Evolutionary conservation across 352 stramenopile genomes (phyloP).

Genomic region (Pythium coloratum): DNA sequence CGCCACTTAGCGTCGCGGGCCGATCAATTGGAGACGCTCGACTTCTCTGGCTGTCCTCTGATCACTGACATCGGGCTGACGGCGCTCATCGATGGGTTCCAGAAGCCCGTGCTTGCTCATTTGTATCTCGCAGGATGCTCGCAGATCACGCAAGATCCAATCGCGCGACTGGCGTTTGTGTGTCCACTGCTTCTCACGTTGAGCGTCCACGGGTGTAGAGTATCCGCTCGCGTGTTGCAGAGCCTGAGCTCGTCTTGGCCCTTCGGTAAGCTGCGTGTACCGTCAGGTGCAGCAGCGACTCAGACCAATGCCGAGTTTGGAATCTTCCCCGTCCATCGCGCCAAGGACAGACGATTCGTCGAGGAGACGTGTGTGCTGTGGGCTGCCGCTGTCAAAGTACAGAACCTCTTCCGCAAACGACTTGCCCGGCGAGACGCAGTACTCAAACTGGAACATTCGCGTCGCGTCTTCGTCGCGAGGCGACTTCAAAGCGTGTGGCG

Average conservation of each 20-base stretch:
- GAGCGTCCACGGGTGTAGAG: constrained; percentile 62
- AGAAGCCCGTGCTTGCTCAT: constrained; percentile 47
- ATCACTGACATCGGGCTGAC: constrained; percentile 58
- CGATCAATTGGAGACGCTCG: constrained; percentile 63
- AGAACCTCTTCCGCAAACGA: constrained; percentile 65
- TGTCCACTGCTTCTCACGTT: constrained; percentile 73
- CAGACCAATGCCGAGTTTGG: constrained; percentile 39
- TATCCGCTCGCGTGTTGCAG: constrained; percentile 58
- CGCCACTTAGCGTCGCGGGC: constrained; percentile 46
- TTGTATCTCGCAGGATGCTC: constrained; percentile 60
- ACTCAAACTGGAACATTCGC: constrained; percentile 38
- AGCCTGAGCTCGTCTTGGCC: constrained; percentile 70
- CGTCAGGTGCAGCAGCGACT: constrained; percentile 21
- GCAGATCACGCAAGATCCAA: constrained; percentile 60
- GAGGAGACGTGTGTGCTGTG: constrained; percentile 56
- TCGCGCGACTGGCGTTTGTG: constrained; percentile 55
- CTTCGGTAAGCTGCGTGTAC: constrained; percentile 52
- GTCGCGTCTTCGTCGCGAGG: constrained; percentile 42
- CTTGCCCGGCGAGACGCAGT: constrained; percentile 36
- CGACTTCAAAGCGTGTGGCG: constrained; percentile 73
- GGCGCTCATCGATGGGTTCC: constrained; percentile 57
- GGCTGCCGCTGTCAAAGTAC: constrained; percentile 50
- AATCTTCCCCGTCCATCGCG: constrained; percentile 66
- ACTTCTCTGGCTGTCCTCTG: constrained; percentile 52
- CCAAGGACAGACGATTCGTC: constrained; percentile 65